Evolutionary conservation across 2,329 filamentous ascomycete species (phyloP), one percentile per base, ranked within the genome.

Genomic region (Metarhizium sp.): DNA sequence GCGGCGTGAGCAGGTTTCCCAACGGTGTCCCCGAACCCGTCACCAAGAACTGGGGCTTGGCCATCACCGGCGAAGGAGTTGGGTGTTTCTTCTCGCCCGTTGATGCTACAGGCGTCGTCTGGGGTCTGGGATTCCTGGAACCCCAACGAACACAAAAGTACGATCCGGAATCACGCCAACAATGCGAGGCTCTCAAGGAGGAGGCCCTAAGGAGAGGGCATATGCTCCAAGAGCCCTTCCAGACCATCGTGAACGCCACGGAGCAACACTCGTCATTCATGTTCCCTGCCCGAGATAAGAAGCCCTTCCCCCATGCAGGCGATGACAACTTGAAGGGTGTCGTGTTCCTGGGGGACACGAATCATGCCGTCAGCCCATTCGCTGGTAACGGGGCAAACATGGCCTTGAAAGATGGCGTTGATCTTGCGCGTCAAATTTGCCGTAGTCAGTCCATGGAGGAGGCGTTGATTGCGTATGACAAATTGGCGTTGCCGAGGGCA

Each of bases 281-380:
- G n/a, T 64, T 73, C 51, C 71, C 73, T 25, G 67, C 70, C 3
- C 67, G 64, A 60, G 74, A 77, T 55, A 75, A 75, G 59, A 57
- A 65, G 55, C 71, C 73, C 0, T 74, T 77, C 53, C 18, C 57
- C 2, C 71, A 75, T 54, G 4, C 40, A 8, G 43, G 43, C 7
- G 61, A 65, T 25, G 43, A 52, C 32, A 25, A 25, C 0, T 46
- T 54, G 6, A 57, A 64, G 2, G 34, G 50, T 16, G 63, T 74
- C 20, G 58, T 76, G 20, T 77, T 75, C 53, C 25, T 25, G 25
- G 74, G 75, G 10, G 74, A 77, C 56, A 66, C 68, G 52, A 77
- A 77, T 59, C 74, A 77, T 59, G 72, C 72, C 4, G 69, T 75
- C 14, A 74, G 67, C 45, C 69, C 73, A 0, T 77, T 75, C 62